A percentile compares a stretch with the other conserved stretches of the same genome.
Evolutionary conservation across 768 basidiomycete species (phyloP).

Genomic region (Calocybe indica): DNA sequence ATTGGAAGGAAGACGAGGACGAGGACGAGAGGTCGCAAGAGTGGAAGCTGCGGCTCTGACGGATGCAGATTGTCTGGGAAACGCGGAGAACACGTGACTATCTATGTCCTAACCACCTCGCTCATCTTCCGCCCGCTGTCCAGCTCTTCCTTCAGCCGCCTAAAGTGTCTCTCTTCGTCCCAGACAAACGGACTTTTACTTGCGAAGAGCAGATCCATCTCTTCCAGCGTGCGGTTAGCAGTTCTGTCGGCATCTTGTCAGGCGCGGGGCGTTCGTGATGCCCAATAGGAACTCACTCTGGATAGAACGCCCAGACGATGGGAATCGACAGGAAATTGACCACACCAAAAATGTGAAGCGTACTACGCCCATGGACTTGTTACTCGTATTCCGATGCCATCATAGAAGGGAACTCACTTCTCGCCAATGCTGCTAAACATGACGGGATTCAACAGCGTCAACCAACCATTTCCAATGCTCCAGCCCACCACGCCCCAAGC

Average conservation of each 20-base stretch:
- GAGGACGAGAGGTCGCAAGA: too few relatives aligned
- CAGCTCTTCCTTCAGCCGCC: slow-evolving; percentile 26
- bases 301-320: slow-evolving; percentile 39
- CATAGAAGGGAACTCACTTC: slow-evolving; percentile 13
- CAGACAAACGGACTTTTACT: slow-evolving; percentile 39
- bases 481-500: slow-evolving; percentile 42
- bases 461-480: slow-evolving; percentile 37
- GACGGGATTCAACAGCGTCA: slow-evolving; percentile 37
- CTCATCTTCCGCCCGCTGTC: slow-evolving; percentile 6
- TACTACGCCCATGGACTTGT: slow-evolving; percentile 17
- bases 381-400: not conserved
- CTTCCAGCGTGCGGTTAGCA: slow-evolving; percentile 38
- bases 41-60: too few relatives aligned
- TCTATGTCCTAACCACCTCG: too few relatives aligned
- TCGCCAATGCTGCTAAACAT: slow-evolving; percentile 36
- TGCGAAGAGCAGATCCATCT: slow-evolving; percentile 39
- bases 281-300: slow-evolving; percentile 23
- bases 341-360: slow-evolving; percentile 36
- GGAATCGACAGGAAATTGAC: slow-evolving; percentile 38
- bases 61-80: too few relatives aligned
- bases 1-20: too few relatives aligned
- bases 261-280: not conserved
- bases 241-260: slow-evolving; percentile 8
- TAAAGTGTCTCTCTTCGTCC: slow-evolving; percentile 36
- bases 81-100: too few relatives aligned